Conservation (phyloP, 129 eudicot genomes). For the Helichrysum umbraculigerum region DNA sequence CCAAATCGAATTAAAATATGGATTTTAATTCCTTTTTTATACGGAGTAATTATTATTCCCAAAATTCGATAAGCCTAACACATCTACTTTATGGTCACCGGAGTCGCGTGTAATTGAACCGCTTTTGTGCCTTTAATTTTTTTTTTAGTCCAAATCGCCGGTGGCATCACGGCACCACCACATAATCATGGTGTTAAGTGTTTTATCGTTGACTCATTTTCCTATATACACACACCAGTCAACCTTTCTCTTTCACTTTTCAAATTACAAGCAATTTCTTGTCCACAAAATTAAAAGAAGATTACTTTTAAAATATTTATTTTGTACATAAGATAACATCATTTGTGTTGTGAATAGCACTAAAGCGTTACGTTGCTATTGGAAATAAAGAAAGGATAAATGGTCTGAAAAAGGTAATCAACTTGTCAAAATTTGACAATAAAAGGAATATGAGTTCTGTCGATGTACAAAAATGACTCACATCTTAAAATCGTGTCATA, state of each 20-base stretch:
- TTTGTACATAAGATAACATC: no score
- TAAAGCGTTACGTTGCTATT: no score
- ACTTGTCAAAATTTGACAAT: no score
- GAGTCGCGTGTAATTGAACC: conserved; percentile 3
- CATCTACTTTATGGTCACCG: conserved; percentile 18
- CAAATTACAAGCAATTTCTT: not conserved
- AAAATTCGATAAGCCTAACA: conserved; percentile 18
- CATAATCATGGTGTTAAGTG: not conserved
- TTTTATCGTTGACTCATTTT: conserved; percentile 22
- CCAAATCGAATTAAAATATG: conserved; percentile 1
- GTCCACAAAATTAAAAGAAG: not conserved
- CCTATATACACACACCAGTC: conserved; percentile 20
- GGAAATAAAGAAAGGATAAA: no score
- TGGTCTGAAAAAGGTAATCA: no score
- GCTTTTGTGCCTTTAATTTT: not conserved
- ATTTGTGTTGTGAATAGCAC: no score
- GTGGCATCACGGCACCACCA: conserved; percentile 22
- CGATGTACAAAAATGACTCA: no score
- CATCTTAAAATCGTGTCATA: no score
- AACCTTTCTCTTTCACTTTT: not conserved
- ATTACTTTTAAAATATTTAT: not conserved
- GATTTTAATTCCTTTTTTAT: not conserved
- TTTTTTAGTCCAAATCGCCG: not conserved
- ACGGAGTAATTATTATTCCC: not conserved
- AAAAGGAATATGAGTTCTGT: no score